Base-by-base conservation (phyloP, 2,329 filamentous ascomycete species). In the Byssochlamys sp. region DNA sequence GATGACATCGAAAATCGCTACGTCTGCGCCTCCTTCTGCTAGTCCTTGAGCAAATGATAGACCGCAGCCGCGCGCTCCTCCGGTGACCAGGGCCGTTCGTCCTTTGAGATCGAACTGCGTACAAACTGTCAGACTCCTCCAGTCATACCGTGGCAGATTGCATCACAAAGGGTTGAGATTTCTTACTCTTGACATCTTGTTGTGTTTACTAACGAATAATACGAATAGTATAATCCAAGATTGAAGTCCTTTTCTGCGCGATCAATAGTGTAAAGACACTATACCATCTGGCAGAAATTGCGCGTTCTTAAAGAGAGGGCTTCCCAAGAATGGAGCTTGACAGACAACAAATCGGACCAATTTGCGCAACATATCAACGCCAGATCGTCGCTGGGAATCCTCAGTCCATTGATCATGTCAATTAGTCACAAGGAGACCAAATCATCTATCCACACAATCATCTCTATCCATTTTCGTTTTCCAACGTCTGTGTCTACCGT, bases 31-130 rank as follows among this genome's bases (percentile, higher is more conserved):
- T 19, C 74, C 75, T 65, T 78, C 76, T 19, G 76, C 75, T 0
- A 78, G 71, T 1, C 73, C 76, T 55, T 74, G 63, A 2, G 74
- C 75, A 58, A 78, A 76, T 5, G 74, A 71, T 2, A 80, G 69
- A 1, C 78, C 78, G 54, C 75, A 75, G 4, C 77, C 78, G 54
- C 74, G 67, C 7, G 75, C 73, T n/a, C 75, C 78, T 24, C 78
- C 77, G 1, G 78, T 79, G 4, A 79, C 70, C 29, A 79, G 59
- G 25, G 73, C 76, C 3, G 73, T 78, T 28, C 78, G 76, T 19
- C 77, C 78, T 59, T 76, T 72, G 3, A 82, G 66, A 0, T 77
- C 79, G 60, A 81, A 80, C 77, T 79, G 48, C 9, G 25, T 79
- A 48, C 9, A 51, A 9, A 19, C 6, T 26, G 24, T 28, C 9